phyloP scores from a whole-genome alignment of 1,284 basidiomycete genomes.

The Sporisorium graminicola region DNA sequence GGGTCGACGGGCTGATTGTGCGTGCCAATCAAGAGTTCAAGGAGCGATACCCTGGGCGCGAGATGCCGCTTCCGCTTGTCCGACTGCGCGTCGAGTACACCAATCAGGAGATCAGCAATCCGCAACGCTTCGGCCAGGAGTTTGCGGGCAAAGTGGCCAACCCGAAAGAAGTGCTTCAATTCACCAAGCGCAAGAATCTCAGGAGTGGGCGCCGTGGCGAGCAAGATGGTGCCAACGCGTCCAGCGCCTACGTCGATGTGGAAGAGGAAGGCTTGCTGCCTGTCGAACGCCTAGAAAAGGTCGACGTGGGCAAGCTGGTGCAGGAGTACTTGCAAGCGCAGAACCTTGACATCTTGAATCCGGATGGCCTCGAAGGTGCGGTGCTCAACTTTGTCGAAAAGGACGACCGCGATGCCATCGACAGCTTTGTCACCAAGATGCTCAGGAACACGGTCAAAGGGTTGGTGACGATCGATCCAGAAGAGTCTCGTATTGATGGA shows the following conservation, averaged over 20 bases:
- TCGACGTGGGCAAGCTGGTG: slow-evolving; percentile 60
- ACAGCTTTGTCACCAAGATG: slow-evolving; percentile 54
- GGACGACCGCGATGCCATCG: slow-evolving; percentile 63
- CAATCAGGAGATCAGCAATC: slow-evolving; percentile 75
- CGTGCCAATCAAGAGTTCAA: slow-evolving; percentile 84
- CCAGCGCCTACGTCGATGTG: slow-evolving; percentile 43
- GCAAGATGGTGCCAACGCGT: slow-evolving; percentile 2
- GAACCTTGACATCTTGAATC: slow-evolving; percentile 62
- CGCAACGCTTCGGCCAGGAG: slow-evolving; percentile 95
- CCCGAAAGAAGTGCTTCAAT: slow-evolving; percentile 91
- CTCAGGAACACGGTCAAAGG: slow-evolving; percentile 50
- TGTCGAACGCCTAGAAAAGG: slow-evolving; percentile 59
- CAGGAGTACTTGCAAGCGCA: slow-evolving; percentile 61
- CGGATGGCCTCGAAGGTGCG: slow-evolving; percentile 57
- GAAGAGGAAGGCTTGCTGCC: slow-evolving; percentile 50
- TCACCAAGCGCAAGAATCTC: slow-evolving; percentile 79
- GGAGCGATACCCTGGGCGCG: slow-evolving; percentile 73
- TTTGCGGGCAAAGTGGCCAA: slow-evolving; percentile 93
- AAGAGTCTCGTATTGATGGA: slow-evolving; percentile 52
- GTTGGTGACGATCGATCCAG: slow-evolving; percentile 52
- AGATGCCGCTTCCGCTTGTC: slow-evolving; percentile 79
- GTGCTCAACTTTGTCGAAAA: slow-evolving; percentile 67
- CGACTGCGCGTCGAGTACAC: slow-evolving; percentile 76
- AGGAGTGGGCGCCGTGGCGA: slow-evolving; percentile 26
- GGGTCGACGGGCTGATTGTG: slow-evolving; percentile 75